Evolutionary conservation across 2,329 filamentous ascomycete genomes (phyloP), one percentile per base, ranked within the genome.

Genomic region (Verticillium zaregamsianum): DNA sequence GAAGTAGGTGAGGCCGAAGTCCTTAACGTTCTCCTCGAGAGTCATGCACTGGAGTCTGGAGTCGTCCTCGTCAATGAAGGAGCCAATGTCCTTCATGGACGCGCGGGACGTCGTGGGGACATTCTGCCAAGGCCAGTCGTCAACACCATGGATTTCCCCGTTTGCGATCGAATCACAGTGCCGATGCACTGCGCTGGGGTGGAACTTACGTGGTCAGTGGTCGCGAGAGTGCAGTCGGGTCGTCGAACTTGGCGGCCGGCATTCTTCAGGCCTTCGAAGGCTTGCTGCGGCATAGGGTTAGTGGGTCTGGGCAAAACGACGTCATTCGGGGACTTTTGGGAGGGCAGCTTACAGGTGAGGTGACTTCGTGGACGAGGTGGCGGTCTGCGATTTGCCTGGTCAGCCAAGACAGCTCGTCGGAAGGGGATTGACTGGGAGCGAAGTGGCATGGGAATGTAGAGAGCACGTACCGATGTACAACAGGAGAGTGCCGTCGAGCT

Each of bases 351-450:
- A 93, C 90, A 66, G 95, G 95, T 70, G 94, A 97, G 70, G 95
- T 99, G 75, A 99, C 95, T 83, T 99, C 95, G 76, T 99, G 95
- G 65, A 98, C 93, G 65, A 99, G 85, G 83, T 99, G 95, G 76
- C 95, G 87, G 79, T 96, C 92, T 93, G 70, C 62, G 39, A 32
- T 23, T 23, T 23, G 11, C 8, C n/a, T n/a, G 7, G 45, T 49
- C 45, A 49, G 45, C 23, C 37, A 9, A 9, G n/a, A 8, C 37
- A 28, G 45, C 14, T 54, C 57, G n/a, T 20, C n/a, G 8, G 14
- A 12, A 25, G n/a, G 32, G 39, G 15, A 15, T 17, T 14, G 12
- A 33, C 58, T n/a, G n/a, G 17, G 55, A 20, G n/a, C 11, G 20
- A 25, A 23, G 45, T 12, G n/a, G 17, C 3, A 17, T 23, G 45